These are phyloP conservation scores for Gossypium arboreum DNA, from an alignment of 345 rosid species.

Conservation along the genomic window DNA sequence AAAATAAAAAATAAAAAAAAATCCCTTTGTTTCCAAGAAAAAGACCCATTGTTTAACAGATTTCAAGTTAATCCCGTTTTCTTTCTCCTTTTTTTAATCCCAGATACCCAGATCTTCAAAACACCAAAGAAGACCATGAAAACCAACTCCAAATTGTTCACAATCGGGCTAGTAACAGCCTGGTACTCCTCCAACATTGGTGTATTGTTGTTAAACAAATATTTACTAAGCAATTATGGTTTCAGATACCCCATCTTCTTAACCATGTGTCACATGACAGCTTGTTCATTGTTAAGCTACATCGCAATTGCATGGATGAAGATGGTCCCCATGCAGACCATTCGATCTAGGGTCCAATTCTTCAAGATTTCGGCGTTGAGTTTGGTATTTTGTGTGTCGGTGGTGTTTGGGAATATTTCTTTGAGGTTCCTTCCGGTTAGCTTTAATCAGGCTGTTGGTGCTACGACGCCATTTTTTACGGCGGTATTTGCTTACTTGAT, in stretches of 20 bases:
- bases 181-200: slow-evolving; percentile 99
- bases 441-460: slow-evolving; percentile 93
- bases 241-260: slow-evolving; percentile 98
- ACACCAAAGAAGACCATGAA: slow-evolving; percentile 30
- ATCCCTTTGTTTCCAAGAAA: background rate
- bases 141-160: slow-evolving; percentile 51
- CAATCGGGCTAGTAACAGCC: slow-evolving; percentile 73
- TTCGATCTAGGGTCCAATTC: slow-evolving; percentile 81
- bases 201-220: slow-evolving; percentile 87
- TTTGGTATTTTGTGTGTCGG: slow-evolving; percentile 90
- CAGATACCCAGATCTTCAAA: background rate
- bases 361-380: slow-evolving; percentile 84
- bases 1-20: background rate
- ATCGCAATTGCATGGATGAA: slow-evolving; percentile 91
- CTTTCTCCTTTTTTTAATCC: background rate
- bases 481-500: slow-evolving; percentile 91
- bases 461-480: slow-evolving; percentile 96
- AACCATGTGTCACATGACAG: slow-evolving; percentile 99
- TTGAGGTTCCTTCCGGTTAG: slow-evolving; percentile 80
- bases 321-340: slow-evolving; percentile 98
- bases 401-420: slow-evolving; percentile 91
- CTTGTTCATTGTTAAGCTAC: slow-evolving; percentile 88
- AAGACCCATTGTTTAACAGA: background rate
- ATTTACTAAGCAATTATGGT: slow-evolving; percentile 82
- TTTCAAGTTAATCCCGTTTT: background rate